Conservation (phyloP, 345 rosid species). For the Brassica napus region Da-Ae NC_063449.1:23827501-23828000, state of each 20-base stretch:
- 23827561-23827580: conserved; percentile 79
- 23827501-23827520: conserved; percentile 59
- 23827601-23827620: conserved; percentile 88
- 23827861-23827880: conserved; percentile 91
- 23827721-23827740: conserved; percentile 95
- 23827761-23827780: conserved; percentile 96
- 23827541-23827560: conserved; percentile 70
- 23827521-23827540: conserved; percentile 50
- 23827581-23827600: conserved; percentile 65
- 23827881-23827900: conserved; percentile 85
- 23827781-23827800: conserved; percentile 96
- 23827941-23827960: conserved; percentile 71
- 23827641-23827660: conserved; percentile 57
- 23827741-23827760: conserved; percentile 97
- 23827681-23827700: conserved; percentile 34
- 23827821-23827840: conserved; percentile 98
- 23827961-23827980: conserved; percentile 85
- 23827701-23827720: conserved; percentile 73
- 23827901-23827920: conserved; percentile 72
- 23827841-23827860: conserved; percentile 85
- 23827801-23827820: conserved; percentile 99
- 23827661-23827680: conserved; percentile 47
- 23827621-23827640: conserved; percentile 78
- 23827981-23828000: conserved; percentile 88
- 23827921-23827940: conserved; percentile 81